These are phyloP conservation scores for Quercus phellos DNA, from an alignment of 331 rosid species.

Conservation along the genomic window DNA sequence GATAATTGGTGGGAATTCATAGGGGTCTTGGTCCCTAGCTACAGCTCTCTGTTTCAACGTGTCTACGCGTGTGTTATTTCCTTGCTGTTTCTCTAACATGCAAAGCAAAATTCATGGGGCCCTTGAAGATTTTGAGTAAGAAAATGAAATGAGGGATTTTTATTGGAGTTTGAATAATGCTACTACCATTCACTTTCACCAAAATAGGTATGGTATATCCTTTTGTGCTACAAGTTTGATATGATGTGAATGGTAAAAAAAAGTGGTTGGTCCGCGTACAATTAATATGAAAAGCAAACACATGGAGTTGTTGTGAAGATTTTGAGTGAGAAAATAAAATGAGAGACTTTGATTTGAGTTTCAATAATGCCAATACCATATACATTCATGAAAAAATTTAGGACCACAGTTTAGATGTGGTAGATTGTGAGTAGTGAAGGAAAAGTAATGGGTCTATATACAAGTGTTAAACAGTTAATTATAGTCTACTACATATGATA, in stretches of 20 bases:
- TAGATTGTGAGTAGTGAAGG: too few relatives aligned
- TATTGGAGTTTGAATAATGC: not conserved
- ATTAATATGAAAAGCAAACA: too few relatives aligned
- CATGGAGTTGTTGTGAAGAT: not conserved
- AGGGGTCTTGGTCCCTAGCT: not conserved
- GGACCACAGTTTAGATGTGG: too few relatives aligned
- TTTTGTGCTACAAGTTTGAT: not conserved
- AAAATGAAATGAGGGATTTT: not conserved
- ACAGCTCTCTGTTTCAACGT: not conserved
- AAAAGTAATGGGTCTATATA: too few relatives aligned
- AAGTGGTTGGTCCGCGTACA: too few relatives aligned
- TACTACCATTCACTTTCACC: too few relatives aligned
- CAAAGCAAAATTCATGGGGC: not conserved
- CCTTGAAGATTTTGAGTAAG: not conserved
- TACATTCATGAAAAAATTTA: too few relatives aligned
- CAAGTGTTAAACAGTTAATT: too few relatives aligned
- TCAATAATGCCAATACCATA: too few relatives aligned
- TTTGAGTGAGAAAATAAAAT: not conserved
- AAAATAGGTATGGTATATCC: too few relatives aligned
- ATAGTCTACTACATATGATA: too few relatives aligned
- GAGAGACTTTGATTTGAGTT: not conserved
- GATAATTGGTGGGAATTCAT: not conserved
- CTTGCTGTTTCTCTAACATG: not conserved
- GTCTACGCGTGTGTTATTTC: not conserved
- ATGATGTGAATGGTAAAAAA: too few relatives aligned